Conservation (phyloP, 176 grass and related monocot species). For the Phragmites australis region DNA sequence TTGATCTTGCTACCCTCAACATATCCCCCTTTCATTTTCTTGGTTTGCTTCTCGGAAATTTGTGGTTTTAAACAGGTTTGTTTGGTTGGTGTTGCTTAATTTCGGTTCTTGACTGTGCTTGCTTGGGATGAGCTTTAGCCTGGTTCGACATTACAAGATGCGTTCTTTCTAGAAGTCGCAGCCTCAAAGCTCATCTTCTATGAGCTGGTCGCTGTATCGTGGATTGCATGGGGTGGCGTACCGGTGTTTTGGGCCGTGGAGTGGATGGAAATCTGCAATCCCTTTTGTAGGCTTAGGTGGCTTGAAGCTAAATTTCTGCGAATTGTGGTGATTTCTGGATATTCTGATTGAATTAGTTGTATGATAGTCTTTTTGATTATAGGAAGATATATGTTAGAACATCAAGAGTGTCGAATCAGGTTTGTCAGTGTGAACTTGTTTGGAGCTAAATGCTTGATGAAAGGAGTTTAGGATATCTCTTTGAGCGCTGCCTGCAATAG, state of each 20-base stretch:
- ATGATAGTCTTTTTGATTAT: background rate
- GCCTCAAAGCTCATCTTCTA: background rate
- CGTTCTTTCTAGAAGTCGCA: constrained; percentile 21
- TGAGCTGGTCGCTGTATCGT: background rate
- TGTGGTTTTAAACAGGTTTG: background rate
- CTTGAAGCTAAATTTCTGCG: background rate
- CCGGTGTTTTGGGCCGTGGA: constrained; percentile 19
- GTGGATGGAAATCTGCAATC: constrained; percentile 13
- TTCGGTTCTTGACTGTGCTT: background rate
- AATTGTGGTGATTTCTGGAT: constrained; percentile 10
- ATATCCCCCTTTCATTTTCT: background rate
- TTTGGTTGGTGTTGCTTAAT: constrained; percentile 16
- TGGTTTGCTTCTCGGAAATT: constrained; percentile 14
- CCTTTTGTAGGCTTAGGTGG: constrained; percentile 32
- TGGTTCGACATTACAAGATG: background rate
- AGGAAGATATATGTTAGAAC: background rate
- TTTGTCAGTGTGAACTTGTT: constrained; percentile 7
- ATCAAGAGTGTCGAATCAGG: background rate
- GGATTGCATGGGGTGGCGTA: background rate
- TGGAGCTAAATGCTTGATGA: constrained; percentile 22
- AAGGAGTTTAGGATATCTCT: background rate
- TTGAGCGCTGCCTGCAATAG: constrained; percentile 13
- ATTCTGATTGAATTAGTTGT: background rate
- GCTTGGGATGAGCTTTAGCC: constrained; percentile 1
- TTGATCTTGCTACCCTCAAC: background rate